Base-by-base conservation (phyloP, 306 rosid genomes). In the Vigna unguiculata region DNA sequence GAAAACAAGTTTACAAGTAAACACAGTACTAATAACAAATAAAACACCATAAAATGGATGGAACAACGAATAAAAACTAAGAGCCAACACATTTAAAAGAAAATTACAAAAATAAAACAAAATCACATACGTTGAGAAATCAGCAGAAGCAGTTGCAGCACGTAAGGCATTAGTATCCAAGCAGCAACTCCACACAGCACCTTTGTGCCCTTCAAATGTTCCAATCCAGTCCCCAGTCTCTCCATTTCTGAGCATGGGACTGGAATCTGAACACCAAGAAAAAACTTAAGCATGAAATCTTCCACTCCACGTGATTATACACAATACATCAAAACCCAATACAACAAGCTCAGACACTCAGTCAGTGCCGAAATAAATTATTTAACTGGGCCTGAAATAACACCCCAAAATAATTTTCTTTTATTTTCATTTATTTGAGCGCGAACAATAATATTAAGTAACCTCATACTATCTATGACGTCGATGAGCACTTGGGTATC, bases 201-300 rank as follows among this genome's bases (percentile, higher is more conserved):
- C 99, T 83, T 96, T 96, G 80, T 96, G 99, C 34, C 99, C 99
- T 85, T 92, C 96, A 85, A 92, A 96, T 8, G 99, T 96, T 45
- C 99, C 99, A 75, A 96, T 91, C 99, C 99, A 96, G 77, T 96
- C 99, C 57, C 99, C 99, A 38, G 97, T 92, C 83, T 96, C 98
- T 68, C 98, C 99, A 81, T 96, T 92, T 82, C 99, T 87, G 46
- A 96, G 90, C 99, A 96, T 96, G 10, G 99, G 99, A 77, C 87
- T 92, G 68, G 96, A 87, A 91, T 96, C 99, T 95, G 65, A 63
- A 43, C 59, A 62, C 49, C 69, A 80, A 47, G 48, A 55, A 77
- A 54, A 28, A 57, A 25, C 57, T n/a, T 24, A 68, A 5, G 48
- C 40, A 51, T 69, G 12, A 66, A 9, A 61, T 58, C 16, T 22